phyloP scores from a whole-genome alignment of 176 grass and related monocot genomes.

The sorghum (Sorghum bicolor) region Sorghum_bicolor_NCBIv3 NC_012872.2:64716501-64717000 shows the following conservation, averaged over 20 bases:
- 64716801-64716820: constrained; percentile 42
- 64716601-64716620: constrained; percentile 35
- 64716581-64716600: constrained; percentile 41
- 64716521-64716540: constrained; percentile 33
- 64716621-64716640: constrained; percentile 47
- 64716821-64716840: constrained; percentile 48
- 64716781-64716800: constrained; percentile 54
- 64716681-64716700: constrained; percentile 45
- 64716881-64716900: constrained; percentile 40
- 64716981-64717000: constrained; percentile 53
- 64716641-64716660: constrained; percentile 42
- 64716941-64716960: constrained; percentile 35
- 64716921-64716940: constrained; percentile 53
- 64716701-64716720: constrained; percentile 40
- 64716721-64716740: constrained; percentile 50
- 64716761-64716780: constrained; percentile 58
- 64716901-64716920: constrained; percentile 45
- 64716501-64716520: constrained; percentile 42
- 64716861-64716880: constrained; percentile 45
- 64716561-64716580: constrained; percentile 60
- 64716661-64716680: constrained; percentile 24
- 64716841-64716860: constrained; percentile 28
- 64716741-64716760: constrained; percentile 54
- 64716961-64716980: constrained; percentile 65
- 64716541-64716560: constrained; percentile 39